Base-by-base conservation (phyloP, 306 rosid species). In the Rosa persica region DNA sequence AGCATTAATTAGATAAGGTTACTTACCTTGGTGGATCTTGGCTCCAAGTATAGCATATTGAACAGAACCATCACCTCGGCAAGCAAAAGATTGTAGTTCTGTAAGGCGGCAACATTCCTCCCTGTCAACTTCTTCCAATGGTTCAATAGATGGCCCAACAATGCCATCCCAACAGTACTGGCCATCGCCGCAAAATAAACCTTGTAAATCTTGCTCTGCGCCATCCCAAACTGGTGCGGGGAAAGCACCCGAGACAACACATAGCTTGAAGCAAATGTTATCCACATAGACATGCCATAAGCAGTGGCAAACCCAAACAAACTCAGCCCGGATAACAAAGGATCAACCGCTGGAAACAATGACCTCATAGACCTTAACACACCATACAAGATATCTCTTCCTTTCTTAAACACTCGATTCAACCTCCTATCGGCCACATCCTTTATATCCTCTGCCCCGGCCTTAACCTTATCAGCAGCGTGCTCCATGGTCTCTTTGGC, bases 171-270 rank as follows among this genome's bases (percentile, higher is more conserved):
- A 44, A 90, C 39, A 64, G 80, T 27, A 55, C 73, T 84, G 34
- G 80, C 85, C 97, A 89, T 89, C 60, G 80, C 85, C 79, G 78
- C 78, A 64, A 94, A 94, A 79, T 90, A 94, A 51, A 88, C 88
- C 9, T 92, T 93, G 80, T 87, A 94, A n/a, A 92, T 89, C 89
- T 92, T 92, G 84, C 95, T 92, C 82, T 92, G 97, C 46, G 86
- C 90, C 83, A 94, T 73, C 7, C 87, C 98, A 74, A 94, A 89
- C 67, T 89, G 95, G 67, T 94, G 97, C 73, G 92, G 87, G 7
- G 92, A 84, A 83, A 94, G 77, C 22, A 76, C 86, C 39, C 77
- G 74, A 0, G 88, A 83, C 66, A 90, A 65, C 70, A 92, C 88
- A 12, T 88, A 78, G 84, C 95, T 94, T 1, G 93, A 87, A 44